These are phyloP conservation scores for Fomes fomentarius DNA, from an alignment of 1,284 basidiomycete genomes.

Conservation along the genomic window DNA sequence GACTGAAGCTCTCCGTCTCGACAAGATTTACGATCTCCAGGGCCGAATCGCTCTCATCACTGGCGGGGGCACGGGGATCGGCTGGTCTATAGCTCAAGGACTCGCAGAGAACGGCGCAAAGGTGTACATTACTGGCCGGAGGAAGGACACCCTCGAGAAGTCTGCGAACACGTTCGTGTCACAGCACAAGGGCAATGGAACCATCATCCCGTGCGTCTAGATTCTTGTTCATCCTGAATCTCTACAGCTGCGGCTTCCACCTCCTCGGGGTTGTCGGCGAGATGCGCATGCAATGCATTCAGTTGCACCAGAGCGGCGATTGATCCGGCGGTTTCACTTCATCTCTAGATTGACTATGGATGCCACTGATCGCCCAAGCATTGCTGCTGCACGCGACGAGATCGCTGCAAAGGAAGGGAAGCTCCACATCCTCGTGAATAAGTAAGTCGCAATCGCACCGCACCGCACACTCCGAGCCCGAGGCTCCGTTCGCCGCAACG, in stretches of 20 bases:
- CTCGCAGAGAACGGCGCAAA: slow-evolving; percentile 79
- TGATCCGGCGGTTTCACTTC: slow-evolving; percentile 4
- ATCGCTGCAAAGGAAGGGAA: slow-evolving; percentile 67
- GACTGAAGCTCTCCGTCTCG: slow-evolving; percentile 26
- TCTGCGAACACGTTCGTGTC: slow-evolving; percentile 51
- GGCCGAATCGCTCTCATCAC: slow-evolving; percentile 75
- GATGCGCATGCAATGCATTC: no score
- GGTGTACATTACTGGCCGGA: slow-evolving; percentile 79
- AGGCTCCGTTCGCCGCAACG: no score
- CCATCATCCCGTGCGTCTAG: slow-evolving; percentile 64
- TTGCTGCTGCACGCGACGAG: slow-evolving; percentile 52
- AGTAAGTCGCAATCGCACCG: no score
- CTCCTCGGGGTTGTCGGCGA: no score
- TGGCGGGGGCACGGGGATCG: slow-evolving; percentile 83
- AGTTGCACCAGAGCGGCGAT: no score
- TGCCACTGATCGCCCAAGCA: slow-evolving; percentile 69
- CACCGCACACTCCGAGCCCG: no score
- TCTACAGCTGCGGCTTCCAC: no score
- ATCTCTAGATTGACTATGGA: slow-evolving; percentile 68
- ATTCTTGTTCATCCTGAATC: neutral
- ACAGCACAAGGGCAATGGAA: slow-evolving; percentile 44
- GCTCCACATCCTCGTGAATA: slow-evolving; percentile 80
- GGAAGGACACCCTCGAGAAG: slow-evolving; percentile 64
- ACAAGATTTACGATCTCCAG: slow-evolving; percentile 58
- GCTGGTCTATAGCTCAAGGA: slow-evolving; percentile 74